Conservation (phyloP, 768 basidiomycete species). For the Rhizopogon vulgaris region DNA sequence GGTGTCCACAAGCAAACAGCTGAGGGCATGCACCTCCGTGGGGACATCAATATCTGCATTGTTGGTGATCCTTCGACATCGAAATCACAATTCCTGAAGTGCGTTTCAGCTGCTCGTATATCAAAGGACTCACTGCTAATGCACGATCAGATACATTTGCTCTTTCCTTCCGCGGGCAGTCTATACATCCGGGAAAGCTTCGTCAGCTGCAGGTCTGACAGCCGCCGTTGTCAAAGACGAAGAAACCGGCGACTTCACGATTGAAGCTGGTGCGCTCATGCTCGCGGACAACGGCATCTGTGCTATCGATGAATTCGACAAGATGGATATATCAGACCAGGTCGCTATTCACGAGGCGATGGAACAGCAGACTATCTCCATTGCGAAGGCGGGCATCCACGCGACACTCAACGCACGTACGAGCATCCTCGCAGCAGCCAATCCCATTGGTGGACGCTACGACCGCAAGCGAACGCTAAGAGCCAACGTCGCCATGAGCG, state of each 20-base stretch:
- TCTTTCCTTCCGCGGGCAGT: conserved; percentile 97
- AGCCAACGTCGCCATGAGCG: conserved; percentile 94
- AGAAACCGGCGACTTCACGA: conserved; percentile 98
- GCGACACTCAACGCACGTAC: conserved; percentile 97
- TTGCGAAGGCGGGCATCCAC: conserved; percentile 98
- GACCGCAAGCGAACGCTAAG: conserved; percentile 89
- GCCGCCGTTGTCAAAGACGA: conserved; percentile 98
- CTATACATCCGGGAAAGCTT: conserved; percentile 99
- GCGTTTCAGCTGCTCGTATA: conserved; percentile 21
- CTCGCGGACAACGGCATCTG: conserved; percentile 99
- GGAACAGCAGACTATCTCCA: conserved; percentile 99
- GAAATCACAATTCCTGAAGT: conserved; percentile 99
- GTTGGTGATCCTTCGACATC: conserved; percentile 95
- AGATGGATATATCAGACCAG: conserved; percentile 98
- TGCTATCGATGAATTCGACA: conserved; percentile 99
- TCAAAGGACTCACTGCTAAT: background rate
- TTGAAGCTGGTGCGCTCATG: conserved; percentile 99
- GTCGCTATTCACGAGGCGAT: conserved; percentile 99
- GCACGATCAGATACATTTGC: conserved; percentile 75
- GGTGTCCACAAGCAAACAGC: conserved; percentile 95
- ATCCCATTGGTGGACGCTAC: conserved; percentile 95
- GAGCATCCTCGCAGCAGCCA: conserved; percentile 95
- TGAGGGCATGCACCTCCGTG: conserved; percentile 97
- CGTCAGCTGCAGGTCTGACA: conserved; percentile 96
- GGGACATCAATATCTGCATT: conserved; percentile 97